Evolutionary conservation across 1,139 yeast species (phyloP).

Genomic region (Saccharomyces hybrid): DNA sequence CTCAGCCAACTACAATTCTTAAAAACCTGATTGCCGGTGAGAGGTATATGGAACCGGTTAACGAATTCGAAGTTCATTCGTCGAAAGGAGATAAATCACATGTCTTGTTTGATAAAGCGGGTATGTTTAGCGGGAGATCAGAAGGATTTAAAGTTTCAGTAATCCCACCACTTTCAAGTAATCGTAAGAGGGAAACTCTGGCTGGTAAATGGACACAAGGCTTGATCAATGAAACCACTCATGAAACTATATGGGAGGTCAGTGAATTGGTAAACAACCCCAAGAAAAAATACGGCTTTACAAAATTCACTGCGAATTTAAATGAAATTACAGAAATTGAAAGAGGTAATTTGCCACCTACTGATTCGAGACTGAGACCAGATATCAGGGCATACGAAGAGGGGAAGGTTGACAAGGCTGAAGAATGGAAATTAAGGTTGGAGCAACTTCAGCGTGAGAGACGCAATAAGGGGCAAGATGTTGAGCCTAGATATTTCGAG

Average conservation of each 20-base stretch:
- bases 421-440: slow-evolving; percentile 51
- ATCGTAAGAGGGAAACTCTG: slow-evolving; percentile 15
- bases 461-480: slow-evolving; percentile 51
- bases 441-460: slow-evolving; percentile 79
- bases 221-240: slow-evolving; percentile 25
- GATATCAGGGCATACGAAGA: slow-evolving; percentile 68
- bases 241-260: slow-evolving; percentile 35
- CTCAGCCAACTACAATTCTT: slow-evolving; percentile 72
- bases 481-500: slow-evolving; percentile 56
- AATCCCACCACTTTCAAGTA: slow-evolving; percentile 36
- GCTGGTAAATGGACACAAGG: slow-evolving; percentile 31
- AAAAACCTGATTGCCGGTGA: slow-evolving; percentile 92
- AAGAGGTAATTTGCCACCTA: slow-evolving; percentile 58
- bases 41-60: slow-evolving; percentile 83
- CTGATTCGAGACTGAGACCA: slow-evolving; percentile 85
- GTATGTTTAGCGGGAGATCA: slow-evolving; percentile 78
- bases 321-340: slow-evolving; percentile 73
- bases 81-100: slow-evolving; percentile 61
- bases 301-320: slow-evolving; percentile 71
- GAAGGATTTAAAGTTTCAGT: slow-evolving; percentile 61
- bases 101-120: slow-evolving; percentile 63
- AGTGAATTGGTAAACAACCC: slow-evolving; percentile 47
- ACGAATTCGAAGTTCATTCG: slow-evolving; percentile 58
- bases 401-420: slow-evolving; percentile 66
- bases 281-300: slow-evolving; percentile 71